Evolutionary conservation across 257 asterid genomes (phyloP).

Genomic region (Paulownia fortunei): DNA sequence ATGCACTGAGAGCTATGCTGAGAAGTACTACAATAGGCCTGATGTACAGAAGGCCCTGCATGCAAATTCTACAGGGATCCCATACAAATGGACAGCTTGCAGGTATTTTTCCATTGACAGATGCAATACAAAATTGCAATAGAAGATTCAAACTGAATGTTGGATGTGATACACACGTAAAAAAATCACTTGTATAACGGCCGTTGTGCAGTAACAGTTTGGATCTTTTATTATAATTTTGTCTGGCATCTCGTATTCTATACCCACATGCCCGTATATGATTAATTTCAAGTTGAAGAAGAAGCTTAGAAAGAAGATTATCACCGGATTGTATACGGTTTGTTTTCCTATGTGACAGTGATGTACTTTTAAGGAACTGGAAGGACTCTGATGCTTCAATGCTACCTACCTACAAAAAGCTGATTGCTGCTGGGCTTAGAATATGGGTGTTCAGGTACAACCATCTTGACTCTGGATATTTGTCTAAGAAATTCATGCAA

Average conservation of each 20-base stretch:
- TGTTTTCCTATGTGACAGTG: constrained; percentile 48
- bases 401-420: constrained; percentile 71
- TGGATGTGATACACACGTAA: no score
- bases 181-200: no score
- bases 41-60: constrained; percentile 88
- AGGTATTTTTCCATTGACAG: no score
- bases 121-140: no score
- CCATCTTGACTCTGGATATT: neutral
- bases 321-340: neutral
- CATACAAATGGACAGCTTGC: constrained; percentile 92
- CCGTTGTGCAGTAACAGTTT: no score
- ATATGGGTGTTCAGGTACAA: constrained; percentile 88
- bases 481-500: neutral
- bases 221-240: no score
- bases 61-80: constrained; percentile 72
- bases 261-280: no score
- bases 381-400: constrained; percentile 69
- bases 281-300: neutral
- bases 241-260: no score
- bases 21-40: constrained; percentile 65
- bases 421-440: constrained; percentile 75
- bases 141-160: no score
- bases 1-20: constrained; percentile 78
- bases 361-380: constrained; percentile 69
- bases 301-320: neutral